Evolutionary conservation across 2,329 filamentous ascomycete genomes (phyloP), one percentile per base, ranked within the genome.

Genomic region (Fusarium equiseti): DNA sequence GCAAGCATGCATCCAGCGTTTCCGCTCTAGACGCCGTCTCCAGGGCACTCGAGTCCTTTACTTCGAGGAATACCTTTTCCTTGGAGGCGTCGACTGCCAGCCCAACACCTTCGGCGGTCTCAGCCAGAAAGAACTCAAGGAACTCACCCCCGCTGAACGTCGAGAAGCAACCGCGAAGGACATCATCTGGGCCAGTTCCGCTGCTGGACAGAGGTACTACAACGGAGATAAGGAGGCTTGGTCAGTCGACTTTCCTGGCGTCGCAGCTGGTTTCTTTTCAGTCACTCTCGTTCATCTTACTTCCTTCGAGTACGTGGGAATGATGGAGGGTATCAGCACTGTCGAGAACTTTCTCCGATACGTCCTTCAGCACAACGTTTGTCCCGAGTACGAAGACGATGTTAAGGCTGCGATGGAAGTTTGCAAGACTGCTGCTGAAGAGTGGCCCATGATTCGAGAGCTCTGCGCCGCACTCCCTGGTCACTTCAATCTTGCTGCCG

Each of bases 311-410:
- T 83, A 81, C 18, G 77, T 81, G 0, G 80, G 85, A 15, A 85
- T 94, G 66, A 81, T 86, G n/a, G 56, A 59, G 6, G 89, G 89
- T 5, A 88, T 90, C 22, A 85, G 87, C 35, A 88, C 97, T 1
- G 85, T 98, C 43, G 88, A 89, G 64, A 97, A 96, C 77, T 98
- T 98, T 77, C 88, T 97, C 69, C 92, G 93, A 70, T 99, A 98
- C 72, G 84, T 98, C 1, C 84, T 95, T 12, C 88, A 92, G 65
- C 95, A 98, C 76, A 88, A 92, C 40, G 95, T 97, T 18, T 97
- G 94, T 75, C 91, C 92, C 0, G 96, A 98, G 78, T 92, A 95
- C 76, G 83, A 80, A 0, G 82, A 86, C 1, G 88, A 95, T 68
- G 84, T 98, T 62, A 81, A 87, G 18, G 82, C 85, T 1, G 94